Base-by-base conservation (phyloP, 2,329 filamentous ascomycete genomes). In the Emergomyces pasteurianus region DNA sequence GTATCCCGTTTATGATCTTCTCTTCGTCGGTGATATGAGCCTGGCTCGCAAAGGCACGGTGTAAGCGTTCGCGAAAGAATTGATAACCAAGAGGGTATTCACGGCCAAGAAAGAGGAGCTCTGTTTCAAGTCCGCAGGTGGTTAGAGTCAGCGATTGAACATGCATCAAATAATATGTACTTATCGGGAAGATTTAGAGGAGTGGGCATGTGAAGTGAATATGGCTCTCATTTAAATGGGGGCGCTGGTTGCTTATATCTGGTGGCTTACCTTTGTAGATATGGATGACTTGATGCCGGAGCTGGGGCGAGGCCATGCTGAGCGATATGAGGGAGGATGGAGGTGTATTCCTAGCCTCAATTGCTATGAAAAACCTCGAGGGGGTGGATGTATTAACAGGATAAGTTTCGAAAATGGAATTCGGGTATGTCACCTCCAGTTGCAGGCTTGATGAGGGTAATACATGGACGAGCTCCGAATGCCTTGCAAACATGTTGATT, bases 1-100 rank as follows among this genome's bases (percentile, higher is more conserved):
- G 80, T 60, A 99, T 90, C 0, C 85, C 89, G 63, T 86, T 81
- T 49, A 80, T 81, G 57, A 99, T 96, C 68, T 89, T 81, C 8
- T 82, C 83, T 64, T 92, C 87, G 66, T 94, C 85, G 1, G 78
- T 80, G 61, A 96, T 71, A 47, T 80, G 74, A 1, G 86, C 83
- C 67, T 95, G 90, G 54, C 85, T 84, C 66, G 86, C 83, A 75
- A 97, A 99, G 0, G 92, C 92, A 63, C 85, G 85, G 76, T 96
- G 91, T 10, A 96, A 78, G 1, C 91, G 84, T 8, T 85, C 83
- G 12, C 88, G 84, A 72, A 95, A 96, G 76, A 92, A 96, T 36
- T 80, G 76, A 76, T 85, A 95, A 54, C 94, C 94, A 18, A 88
- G 80, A 1, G 94, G 92, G 69, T 97, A 97, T 62, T 92, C 88